Percentiles rank a stretch among this genome's conserved stretches.
Conservation (phyloP, 2,329 filamentous ascomycete species). For the Pseudomassariella vexata region DNA sequence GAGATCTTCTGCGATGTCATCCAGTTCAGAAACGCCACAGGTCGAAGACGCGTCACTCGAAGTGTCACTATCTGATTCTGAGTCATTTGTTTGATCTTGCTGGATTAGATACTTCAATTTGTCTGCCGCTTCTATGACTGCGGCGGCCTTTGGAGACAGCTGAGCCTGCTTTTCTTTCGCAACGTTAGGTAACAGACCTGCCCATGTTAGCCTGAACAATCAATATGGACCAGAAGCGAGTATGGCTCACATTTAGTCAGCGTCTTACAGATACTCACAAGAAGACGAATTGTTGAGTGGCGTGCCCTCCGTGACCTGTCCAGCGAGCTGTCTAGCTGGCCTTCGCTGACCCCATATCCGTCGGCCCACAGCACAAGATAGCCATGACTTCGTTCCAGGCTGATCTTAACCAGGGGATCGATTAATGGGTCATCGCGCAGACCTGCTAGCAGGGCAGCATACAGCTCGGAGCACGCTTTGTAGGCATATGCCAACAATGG, state of each 20-base stretch:
- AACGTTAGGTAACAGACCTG: slow-evolving; percentile 3
- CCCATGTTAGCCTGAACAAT: background rate
- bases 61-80: slow-evolving; percentile 4
- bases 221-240: background rate
- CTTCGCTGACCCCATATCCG: slow-evolving; percentile 9
- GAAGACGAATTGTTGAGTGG: slow-evolving; percentile 6
- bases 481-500: slow-evolving; percentile 6
- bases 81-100: slow-evolving; percentile 4
- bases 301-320: slow-evolving; percentile 11
- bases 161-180: background rate
- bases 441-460: background rate
- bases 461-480: slow-evolving; percentile 7
- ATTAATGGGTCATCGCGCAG: slow-evolving; percentile 1
- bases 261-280: slow-evolving; percentile 10
- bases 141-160: background rate
- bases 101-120: slow-evolving; percentile 7
- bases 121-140: slow-evolving; percentile 4
- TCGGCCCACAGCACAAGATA: slow-evolving; percentile 12
- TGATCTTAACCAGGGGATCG: slow-evolving; percentile 3
- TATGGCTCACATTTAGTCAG: slow-evolving; percentile 7
- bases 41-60: too few relatives aligned
- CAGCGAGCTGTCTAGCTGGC: slow-evolving; percentile 7
- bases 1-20: slow-evolving; percentile 14
- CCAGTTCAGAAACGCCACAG: slow-evolving; percentile 5
- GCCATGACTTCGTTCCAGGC: slow-evolving; percentile 9